Evolutionary conservation across 805 yeast genomes (phyloP).

Genomic region (Candida alai): DNA sequence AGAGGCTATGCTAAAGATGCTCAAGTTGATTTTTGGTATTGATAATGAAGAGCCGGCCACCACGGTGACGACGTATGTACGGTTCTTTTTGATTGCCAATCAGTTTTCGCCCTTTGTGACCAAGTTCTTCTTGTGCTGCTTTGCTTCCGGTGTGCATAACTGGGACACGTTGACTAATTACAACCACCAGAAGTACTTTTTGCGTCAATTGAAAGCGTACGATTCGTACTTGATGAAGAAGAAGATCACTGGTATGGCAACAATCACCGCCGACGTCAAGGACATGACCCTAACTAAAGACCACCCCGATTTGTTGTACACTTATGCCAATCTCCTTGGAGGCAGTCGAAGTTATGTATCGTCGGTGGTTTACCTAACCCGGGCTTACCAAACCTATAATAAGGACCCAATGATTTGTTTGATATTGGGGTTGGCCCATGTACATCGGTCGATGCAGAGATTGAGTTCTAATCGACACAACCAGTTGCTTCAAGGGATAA

Average conservation of each 20-base stretch:
- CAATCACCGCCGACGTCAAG: conserved; percentile 53
- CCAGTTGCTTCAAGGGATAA: conserved; percentile 83
- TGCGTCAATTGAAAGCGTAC: conserved; percentile 85
- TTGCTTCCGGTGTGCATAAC: conserved; percentile 57
- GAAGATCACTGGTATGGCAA: conserved; percentile 75
- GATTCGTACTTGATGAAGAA: conserved; percentile 60
- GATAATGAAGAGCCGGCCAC: conserved; percentile 47
- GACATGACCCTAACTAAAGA: conserved; percentile 33
- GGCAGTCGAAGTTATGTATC: conserved; percentile 81
- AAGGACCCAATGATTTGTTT: conserved; percentile 78
- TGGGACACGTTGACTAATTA: conserved; percentile 65
- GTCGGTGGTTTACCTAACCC: conserved; percentile 69
- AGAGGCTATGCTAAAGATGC: conserved; percentile 57
- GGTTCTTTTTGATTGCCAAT: conserved; percentile 60
- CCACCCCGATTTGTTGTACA: conserved; percentile 66
- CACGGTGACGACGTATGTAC: conserved; percentile 49
- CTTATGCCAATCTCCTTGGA: conserved; percentile 77
- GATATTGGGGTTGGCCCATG: conserved; percentile 71
- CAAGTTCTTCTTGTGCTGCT: conserved; percentile 62
- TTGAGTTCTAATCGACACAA: conserved; percentile 80
- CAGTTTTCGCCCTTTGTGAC: conserved; percentile 73
- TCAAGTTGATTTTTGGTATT: conserved; percentile 59
- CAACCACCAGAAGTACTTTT: conserved; percentile 83
- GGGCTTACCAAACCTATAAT: conserved; percentile 64
- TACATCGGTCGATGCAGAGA: conserved; percentile 90